Evolutionary conservation across 768 basidiomycete species (phyloP).

Genomic region (Lentinus tigrinus): DNA sequence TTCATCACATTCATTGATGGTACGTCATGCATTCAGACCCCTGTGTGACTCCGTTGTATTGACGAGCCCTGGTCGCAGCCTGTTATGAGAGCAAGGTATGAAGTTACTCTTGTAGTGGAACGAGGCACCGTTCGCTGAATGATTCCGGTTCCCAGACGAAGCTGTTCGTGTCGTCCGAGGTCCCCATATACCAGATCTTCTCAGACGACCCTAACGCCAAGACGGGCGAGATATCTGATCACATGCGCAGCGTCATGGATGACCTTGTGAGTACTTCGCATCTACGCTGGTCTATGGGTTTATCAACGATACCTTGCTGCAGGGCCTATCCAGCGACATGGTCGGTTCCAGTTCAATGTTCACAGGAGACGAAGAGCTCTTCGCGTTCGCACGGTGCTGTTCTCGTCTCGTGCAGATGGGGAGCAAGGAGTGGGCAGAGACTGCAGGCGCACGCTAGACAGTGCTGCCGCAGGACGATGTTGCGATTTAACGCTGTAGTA

Average conservation of each 20-base stretch:
- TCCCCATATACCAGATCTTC: constrained; percentile 88
- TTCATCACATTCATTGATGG: constrained; percentile 99
- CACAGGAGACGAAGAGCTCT: constrained; percentile 94
- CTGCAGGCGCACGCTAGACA: constrained; percentile 30
- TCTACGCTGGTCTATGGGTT: neutral
- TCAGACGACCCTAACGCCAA: constrained; percentile 56
- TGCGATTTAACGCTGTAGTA: neutral
- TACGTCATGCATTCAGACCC: constrained; percentile 31
- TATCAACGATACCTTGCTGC: constrained; percentile 8
- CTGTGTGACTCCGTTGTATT: neutral
- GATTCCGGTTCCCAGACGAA: constrained; percentile 58
- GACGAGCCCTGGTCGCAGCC: constrained; percentile 40
- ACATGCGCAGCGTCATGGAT: constrained; percentile 94
- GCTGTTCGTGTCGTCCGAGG: constrained; percentile 89
- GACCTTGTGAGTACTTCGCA: constrained; percentile 63
- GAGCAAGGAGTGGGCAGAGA: constrained; percentile 80
- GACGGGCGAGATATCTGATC: constrained; percentile 58
- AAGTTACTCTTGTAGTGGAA: neutral
- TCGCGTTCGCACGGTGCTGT: constrained; percentile 94
- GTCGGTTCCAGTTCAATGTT: constrained; percentile 90
- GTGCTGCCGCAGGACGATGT: neutral
- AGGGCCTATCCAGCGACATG: constrained; percentile 77
- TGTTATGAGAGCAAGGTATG: constrained; percentile 88
- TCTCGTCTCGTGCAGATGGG: constrained; percentile 88
- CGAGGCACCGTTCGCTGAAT: neutral